These are phyloP conservation scores for Pythium scleroteichum DNA, from an alignment of 352 stramenopile species.

Conservation along the genomic window DNA sequence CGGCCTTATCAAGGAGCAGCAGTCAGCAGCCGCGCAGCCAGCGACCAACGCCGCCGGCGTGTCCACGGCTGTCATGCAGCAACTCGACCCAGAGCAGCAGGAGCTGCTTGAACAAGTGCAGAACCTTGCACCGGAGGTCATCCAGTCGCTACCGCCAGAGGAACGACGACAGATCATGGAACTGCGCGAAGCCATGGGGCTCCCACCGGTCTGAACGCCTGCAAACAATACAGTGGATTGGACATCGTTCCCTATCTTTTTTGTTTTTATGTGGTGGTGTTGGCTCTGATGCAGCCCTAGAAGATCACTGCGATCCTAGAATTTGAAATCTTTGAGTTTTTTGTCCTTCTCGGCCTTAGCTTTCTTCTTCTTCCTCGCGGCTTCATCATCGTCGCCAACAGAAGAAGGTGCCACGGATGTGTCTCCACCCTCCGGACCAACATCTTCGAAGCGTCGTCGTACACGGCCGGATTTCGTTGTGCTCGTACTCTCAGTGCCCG, in stretches of 20 bases:
- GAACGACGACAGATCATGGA: conserved; percentile 86
- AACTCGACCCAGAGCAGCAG: conserved; percentile 77
- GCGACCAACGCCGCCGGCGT: conserved; percentile 61
- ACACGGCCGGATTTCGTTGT: conserved; percentile 54
- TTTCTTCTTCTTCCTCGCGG: conserved; percentile 71
- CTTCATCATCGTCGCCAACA: conserved; percentile 50
- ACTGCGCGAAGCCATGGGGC: conserved; percentile 73
- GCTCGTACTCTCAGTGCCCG: conserved; percentile 33
- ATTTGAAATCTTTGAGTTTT: conserved; percentile 87
- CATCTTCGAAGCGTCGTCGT: conserved; percentile 74
- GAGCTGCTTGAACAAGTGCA: conserved; percentile 79
- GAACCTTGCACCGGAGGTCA: conserved; percentile 79
- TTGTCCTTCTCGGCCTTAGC: conserved; percentile 77
- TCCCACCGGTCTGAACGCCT: conserved; percentile 49
- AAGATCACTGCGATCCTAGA: conserved; percentile 35
- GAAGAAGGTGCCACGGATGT: conserved; percentile 29
- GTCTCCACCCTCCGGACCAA: conserved; percentile 27
- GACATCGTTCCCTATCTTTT: not conserved
- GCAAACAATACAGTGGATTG: not conserved
- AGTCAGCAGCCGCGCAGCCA: conserved; percentile 30
- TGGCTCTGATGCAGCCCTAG: not conserved
- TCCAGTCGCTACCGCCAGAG: conserved; percentile 68
- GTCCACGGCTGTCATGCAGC: conserved; percentile 63
- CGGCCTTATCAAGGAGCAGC: conserved; percentile 62
- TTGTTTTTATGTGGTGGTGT: conserved; percentile 17